phyloP scores from a whole-genome alignment of 2,329 filamentous ascomycete species.

The Anisogramma anomala region DNA sequence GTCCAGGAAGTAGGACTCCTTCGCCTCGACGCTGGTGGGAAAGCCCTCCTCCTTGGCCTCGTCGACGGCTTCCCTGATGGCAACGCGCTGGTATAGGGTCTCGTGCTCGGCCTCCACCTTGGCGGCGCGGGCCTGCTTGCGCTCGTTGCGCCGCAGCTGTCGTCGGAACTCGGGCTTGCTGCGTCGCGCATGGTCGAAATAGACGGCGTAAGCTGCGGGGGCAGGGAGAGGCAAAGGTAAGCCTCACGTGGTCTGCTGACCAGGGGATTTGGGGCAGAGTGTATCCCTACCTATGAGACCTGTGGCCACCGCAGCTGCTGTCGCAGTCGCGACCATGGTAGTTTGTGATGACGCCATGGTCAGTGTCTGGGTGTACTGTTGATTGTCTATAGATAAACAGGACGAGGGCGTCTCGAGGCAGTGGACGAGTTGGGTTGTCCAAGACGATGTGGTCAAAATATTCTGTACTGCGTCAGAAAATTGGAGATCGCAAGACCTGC shows the following conservation, averaged over 20 bases:
- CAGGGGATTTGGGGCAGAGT: conserved; percentile 1
- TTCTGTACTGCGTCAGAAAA: neutral
- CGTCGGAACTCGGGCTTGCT: conserved; percentile 54
- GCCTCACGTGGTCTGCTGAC: neutral
- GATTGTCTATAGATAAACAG: conserved; percentile 22
- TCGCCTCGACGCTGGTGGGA: conserved; percentile 80
- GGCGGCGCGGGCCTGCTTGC: conserved; percentile 56
- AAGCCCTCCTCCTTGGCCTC: conserved; percentile 85
- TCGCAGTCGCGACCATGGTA: conserved; percentile 47
- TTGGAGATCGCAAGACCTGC: neutral
- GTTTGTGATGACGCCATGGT: conserved; percentile 47
- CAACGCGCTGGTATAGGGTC: conserved; percentile 55
- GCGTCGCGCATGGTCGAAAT: conserved; percentile 58
- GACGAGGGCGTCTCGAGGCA: neutral
- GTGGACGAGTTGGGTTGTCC: neutral
- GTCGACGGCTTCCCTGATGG: conserved; percentile 64
- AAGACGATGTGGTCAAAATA: neutral
- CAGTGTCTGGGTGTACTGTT: conserved; percentile 30
- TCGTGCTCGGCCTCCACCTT: conserved; percentile 61
- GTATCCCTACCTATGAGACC: conserved; percentile 44
- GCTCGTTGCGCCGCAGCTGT: conserved; percentile 61
- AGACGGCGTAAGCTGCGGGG: conserved; percentile 48
- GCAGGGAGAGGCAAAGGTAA: conserved; percentile 7
- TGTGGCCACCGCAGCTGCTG: conserved; percentile 48
- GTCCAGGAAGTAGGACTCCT: conserved; percentile 92